A percentile compares a stretch with the other conserved stretches of the same genome.
Evolutionary conservation across 306 rosid species (phyloP).

Genomic region (Vicia faba): DNA sequence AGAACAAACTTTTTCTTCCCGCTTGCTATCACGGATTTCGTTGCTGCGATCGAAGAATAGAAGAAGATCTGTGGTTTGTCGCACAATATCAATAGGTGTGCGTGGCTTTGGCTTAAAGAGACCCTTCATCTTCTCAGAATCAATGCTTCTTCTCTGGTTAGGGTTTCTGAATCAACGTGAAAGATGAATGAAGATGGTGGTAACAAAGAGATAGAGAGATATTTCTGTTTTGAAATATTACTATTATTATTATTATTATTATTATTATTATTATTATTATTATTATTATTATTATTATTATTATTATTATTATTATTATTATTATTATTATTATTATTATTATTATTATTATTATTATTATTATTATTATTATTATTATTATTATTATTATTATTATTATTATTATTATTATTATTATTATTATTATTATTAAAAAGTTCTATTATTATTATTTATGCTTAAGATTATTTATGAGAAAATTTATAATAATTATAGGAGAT

Average conservation of each 20-base stretch:
- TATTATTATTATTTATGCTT: neutral
- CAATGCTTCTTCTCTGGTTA: constrained; percentile 35
- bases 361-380: constrained; percentile 11
- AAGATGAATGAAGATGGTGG: neutral
- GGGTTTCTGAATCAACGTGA: constrained; percentile 39
- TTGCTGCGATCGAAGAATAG: constrained; percentile 49
- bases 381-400: neutral
- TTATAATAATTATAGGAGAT: neutral
- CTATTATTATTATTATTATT: neutral
- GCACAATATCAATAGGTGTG: constrained; percentile 80
- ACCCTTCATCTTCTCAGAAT: constrained; percentile 64
- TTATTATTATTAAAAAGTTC: neutral
- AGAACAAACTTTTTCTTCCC: constrained; percentile 80
- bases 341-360: neutral
- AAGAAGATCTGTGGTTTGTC: constrained; percentile 91
- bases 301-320: neutral
- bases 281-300: neutral
- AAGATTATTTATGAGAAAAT: neutral
- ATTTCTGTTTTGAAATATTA: constrained; percentile 4
- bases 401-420: neutral
- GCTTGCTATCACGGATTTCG: constrained; percentile 75
- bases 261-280: neutral
- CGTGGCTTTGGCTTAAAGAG: constrained; percentile 96
- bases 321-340: neutral
- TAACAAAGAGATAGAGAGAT: neutral